phyloP scores from a whole-genome alignment of 495 filamentous ascomycete genomes.

The Lepidopterella palustris region DNA sequence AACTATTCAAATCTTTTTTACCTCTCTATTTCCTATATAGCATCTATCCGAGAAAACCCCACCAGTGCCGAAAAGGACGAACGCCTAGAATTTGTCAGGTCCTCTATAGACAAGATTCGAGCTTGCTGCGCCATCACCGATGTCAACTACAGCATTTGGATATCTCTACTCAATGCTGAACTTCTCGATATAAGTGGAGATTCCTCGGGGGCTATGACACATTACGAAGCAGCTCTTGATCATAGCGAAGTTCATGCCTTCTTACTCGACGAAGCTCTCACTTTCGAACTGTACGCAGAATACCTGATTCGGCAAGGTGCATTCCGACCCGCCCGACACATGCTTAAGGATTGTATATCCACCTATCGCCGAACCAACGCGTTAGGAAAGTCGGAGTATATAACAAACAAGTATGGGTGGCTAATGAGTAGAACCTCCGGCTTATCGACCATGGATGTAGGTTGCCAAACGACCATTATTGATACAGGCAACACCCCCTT shows the following conservation, averaged over 20 bases:
- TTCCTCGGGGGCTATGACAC: slow-evolving; percentile 53
- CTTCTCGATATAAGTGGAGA: slow-evolving; percentile 58
- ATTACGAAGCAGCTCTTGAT: slow-evolving; percentile 72
- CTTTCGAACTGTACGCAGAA: slow-evolving; percentile 69
- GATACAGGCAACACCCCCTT: slow-evolving; percentile 52
- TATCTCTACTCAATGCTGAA: slow-evolving; percentile 65
- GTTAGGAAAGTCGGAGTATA: slow-evolving; percentile 61
- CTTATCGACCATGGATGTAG: slow-evolving; percentile 57
- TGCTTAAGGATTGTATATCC: slow-evolving; percentile 64
- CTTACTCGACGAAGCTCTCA: slow-evolving; percentile 71
- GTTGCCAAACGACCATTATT: slow-evolving; percentile 66
- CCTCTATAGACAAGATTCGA: slow-evolving; percentile 59
- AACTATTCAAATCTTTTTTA: slow-evolving; percentile 61
- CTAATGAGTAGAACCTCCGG: slow-evolving; percentile 60
- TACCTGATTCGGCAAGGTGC: slow-evolving; percentile 66
- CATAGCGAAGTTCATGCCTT: slow-evolving; percentile 74
- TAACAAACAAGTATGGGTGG: slow-evolving; percentile 65
- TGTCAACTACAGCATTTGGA: slow-evolving; percentile 77
- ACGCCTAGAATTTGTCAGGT: slow-evolving; percentile 48
- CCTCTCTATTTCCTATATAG: slow-evolving; percentile 58
- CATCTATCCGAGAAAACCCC: slow-evolving; percentile 53
- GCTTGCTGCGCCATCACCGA: slow-evolving; percentile 61
- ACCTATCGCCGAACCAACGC: slow-evolving; percentile 72
- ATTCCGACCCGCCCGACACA: slow-evolving; percentile 63
- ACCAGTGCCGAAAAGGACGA: slow-evolving; percentile 46